Percentiles rank a stretch among this genome's conserved stretches.
Evolutionary conservation across 768 basidiomycete genomes (phyloP).

Genomic region (Amanita inopinata): DNA sequence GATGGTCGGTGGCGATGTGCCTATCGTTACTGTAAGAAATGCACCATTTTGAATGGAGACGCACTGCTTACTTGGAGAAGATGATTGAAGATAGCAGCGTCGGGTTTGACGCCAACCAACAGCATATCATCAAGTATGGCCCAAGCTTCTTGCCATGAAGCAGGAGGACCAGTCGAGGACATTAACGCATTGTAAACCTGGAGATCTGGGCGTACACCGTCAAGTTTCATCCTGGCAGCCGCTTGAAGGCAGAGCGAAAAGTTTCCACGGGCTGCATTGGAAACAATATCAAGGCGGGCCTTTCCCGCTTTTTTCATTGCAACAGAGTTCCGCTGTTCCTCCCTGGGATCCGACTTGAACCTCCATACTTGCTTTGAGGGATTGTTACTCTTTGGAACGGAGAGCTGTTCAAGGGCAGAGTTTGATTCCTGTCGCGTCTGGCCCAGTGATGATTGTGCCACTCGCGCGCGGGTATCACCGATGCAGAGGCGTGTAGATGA

Average conservation of each 20-base stretch:
- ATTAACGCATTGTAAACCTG: constrained; percentile 51
- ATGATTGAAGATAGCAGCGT: constrained; percentile 43
- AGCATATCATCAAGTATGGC: constrained; percentile 67
- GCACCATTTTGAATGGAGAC: background rate
- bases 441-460: too few species aligned
- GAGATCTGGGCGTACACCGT: constrained; percentile 41
- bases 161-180: constrained; percentile 32
- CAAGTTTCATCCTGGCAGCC: constrained; percentile 48
- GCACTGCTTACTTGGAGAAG: constrained; percentile 42
- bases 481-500: background rate
- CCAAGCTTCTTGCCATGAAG: constrained; percentile 41
- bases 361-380: constrained; percentile 6
- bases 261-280: constrained; percentile 22
- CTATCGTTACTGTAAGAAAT: constrained; percentile 19
- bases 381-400: background rate
- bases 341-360: constrained; percentile 6
- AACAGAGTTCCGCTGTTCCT: constrained; percentile 4
- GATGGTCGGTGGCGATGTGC: constrained; percentile 31
- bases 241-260: constrained; percentile 32
- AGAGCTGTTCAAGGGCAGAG: background rate
- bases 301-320: constrained; percentile 6
- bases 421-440: background rate
- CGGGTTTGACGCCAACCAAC: constrained; percentile 36
- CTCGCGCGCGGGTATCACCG: too few species aligned
- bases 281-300: constrained; percentile 22